Evolutionary conservation across 1,139 yeast species (phyloP).

Genomic region (Blastobotrys apis): DNA sequence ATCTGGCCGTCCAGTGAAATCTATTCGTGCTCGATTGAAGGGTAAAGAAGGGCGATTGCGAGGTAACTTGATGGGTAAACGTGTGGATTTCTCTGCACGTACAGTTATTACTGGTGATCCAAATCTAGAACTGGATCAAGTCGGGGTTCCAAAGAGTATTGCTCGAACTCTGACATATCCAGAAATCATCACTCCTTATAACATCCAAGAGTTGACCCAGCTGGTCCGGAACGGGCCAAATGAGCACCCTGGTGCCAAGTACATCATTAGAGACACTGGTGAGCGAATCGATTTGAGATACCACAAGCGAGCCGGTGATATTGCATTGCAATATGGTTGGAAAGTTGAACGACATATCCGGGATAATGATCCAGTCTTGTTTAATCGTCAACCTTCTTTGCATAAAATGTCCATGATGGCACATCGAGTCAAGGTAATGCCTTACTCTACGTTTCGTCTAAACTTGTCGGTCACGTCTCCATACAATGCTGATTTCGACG

Average conservation of each 20-base stretch:
- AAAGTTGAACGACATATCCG: conserved; percentile 96
- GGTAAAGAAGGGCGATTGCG: conserved; percentile 99
- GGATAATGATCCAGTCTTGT: conserved; percentile 95
- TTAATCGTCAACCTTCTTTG: conserved; percentile 98
- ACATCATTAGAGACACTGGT: conserved; percentile 96
- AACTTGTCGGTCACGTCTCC: conserved; percentile 97
- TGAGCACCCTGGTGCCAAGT: conserved; percentile 99
- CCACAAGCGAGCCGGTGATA: conserved; percentile 97
- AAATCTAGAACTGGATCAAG: conserved; percentile 93
- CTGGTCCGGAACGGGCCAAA: conserved; percentile 96
- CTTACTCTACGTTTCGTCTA: conserved; percentile 94
- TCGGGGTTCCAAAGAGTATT: conserved; percentile 95
- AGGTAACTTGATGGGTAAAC: conserved; percentile 99
- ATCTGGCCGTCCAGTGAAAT: conserved; percentile 97
- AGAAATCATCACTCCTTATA: conserved; percentile 95
- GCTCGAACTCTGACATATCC: conserved; percentile 96
- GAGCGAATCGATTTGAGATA: conserved; percentile 96
- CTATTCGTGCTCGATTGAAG: conserved; percentile 96
- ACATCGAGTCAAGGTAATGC: conserved; percentile 98
- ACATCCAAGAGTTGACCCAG: conserved; percentile 88
- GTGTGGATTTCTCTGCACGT: conserved; percentile 98
- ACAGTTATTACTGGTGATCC: conserved; percentile 99
- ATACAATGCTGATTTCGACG: conserved; percentile 99
- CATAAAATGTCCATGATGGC: conserved; percentile 99
- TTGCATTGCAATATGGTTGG: conserved; percentile 98